Base-by-base conservation (phyloP, 345 rosid species). In the Salix caprea region DNA sequence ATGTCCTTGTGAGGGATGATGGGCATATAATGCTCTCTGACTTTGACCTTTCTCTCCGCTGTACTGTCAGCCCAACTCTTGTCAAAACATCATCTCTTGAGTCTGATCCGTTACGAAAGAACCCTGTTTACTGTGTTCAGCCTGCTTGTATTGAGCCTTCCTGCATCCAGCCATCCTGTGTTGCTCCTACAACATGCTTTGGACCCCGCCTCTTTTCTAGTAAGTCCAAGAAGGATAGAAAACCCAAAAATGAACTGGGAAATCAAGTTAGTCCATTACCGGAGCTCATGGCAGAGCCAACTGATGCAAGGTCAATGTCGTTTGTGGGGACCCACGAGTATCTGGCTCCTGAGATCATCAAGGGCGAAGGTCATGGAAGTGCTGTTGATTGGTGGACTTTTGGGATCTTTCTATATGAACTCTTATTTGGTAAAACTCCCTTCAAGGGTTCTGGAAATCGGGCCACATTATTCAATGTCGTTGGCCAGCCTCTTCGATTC, bases 371-470 rank as follows among this genome's bases (percentile, higher is more conserved):
- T 71, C 97, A 94, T 82, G 98, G 98, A 74, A 92, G 96, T 82
- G 98, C 98, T 3, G 98, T 94, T 14, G 98, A 94, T 78, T 94
- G 98, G 98, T 94, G 98, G 98, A 94, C 97, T 74, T 91, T 85
- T 78, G 97, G 98, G 74, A 94, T 92, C 72, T 92, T 94, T 80
- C 83, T 94, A 13, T 92, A 88, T 65, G 98, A 94, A 76, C 90
- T 94, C 73, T 83, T 94, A 84, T 91, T 88, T 50, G 98, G 98
- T 79, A 91, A 88, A 86, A 94, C 98, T 15, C 98, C 98, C 67
- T 94, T 92, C 77, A 94, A 94, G 82, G 98, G 97, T 46, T 91
- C 96, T 16, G 97, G 96, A 65, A 94, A 94, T 78, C 88, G 97
- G 7, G 94, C 92, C 13, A 92, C 96, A 4, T 76, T 94, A 66